Evolutionary conservation across 1,139 yeast genomes (phyloP), one percentile per base, ranked within the genome.

Genomic region (Sugiyamaella pinicola): DNA sequence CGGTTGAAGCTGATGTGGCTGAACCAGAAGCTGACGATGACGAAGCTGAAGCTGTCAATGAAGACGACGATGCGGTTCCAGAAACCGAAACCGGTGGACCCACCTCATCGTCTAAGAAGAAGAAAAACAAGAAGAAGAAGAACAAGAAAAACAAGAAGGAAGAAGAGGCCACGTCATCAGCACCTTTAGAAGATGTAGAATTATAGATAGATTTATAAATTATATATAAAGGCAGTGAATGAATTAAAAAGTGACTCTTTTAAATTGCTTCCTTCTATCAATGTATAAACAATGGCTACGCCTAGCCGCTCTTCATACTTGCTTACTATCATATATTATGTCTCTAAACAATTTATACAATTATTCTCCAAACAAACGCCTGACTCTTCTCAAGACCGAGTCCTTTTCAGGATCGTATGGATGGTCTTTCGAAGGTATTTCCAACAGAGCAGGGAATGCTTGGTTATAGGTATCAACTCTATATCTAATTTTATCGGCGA

Each of bases 321-420:
- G 34, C 6, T 31, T 9, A 31, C 4, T 42, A 15, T n/a, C n/a
- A 42, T 42, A 28, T 13, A 8, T 28, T 13, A 17, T 17, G 17
- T 35, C 40, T 34, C 43, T 28, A 38, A 31, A 31, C 13, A 29
- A 19, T 18, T n/a, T 31, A 33, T 31, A 29, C 29, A 29, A 18
- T 18, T 76, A 89, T 74, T 91, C 98, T 43, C 98, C 98, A 75
- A 91, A 91, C 61, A 93, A 76, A 69, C 96, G 83, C 76, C 96
- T 86, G 29, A 93, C 99, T 69, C 95, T 85, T 74, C 95, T 85
- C 74, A 93, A 79, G 52, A 93, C 90, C 19, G 96, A 86, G 72
- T 93, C 99, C 82, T 91, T 95, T 70, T 91, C 98, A 21, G 99
- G 99, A 70, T 93, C 82, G 69, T 93, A 93, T 19, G 99, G 99